Evolutionary conservation across 208 protist species (phyloP).

Genomic region (Leishmania arabica): DNA sequence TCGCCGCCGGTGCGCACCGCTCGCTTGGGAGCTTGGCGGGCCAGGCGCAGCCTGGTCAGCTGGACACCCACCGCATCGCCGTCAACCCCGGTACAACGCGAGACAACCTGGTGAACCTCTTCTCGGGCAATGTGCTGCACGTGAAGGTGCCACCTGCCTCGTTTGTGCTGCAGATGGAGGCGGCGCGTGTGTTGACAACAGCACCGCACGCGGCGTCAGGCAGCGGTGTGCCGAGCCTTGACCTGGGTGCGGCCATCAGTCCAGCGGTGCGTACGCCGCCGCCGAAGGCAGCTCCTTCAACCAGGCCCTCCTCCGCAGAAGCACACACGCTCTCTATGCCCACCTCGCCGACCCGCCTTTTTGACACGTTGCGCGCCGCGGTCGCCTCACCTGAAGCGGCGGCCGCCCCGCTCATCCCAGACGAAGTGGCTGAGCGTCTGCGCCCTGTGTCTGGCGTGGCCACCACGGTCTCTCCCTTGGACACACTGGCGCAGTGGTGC

Average conservation of each 20-base stretch:
- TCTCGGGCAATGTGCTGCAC: slow-evolving; percentile 71
- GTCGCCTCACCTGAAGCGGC: background rate
- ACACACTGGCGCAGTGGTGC: slow-evolving; percentile 23
- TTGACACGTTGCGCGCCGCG: background rate
- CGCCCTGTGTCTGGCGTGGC: background rate
- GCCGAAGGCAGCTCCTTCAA: background rate
- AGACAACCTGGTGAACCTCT: slow-evolving; percentile 68
- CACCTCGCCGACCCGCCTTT: background rate
- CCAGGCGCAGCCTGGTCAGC: slow-evolving; percentile 23
- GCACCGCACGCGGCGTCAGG: background rate
- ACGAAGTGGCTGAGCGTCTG: slow-evolving; percentile 16
- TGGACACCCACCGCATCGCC: slow-evolving; percentile 75
- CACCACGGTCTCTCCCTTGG: background rate
- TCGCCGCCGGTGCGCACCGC: slow-evolving; percentile 71
- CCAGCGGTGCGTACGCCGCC: background rate
- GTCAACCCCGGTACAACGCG: slow-evolving; percentile 84
- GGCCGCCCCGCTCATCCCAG: background rate
- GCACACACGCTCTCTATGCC: background rate
- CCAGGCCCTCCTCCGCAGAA: background rate
- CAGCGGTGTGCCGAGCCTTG: background rate
- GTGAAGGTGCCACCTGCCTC: slow-evolving; percentile 81
- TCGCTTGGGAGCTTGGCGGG: slow-evolving; percentile 45
- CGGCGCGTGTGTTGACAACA: slow-evolving; percentile 16
- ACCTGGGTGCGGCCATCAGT: background rate
- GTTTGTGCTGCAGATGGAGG: slow-evolving; percentile 51